Percentiles rank a stretch among this genome's conserved stretches.
These are phyloP conservation scores for Umbelopsis sp. DNA, from an alignment of 371 early-diverging fungal genomes.

Conservation along the genomic window DNA sequence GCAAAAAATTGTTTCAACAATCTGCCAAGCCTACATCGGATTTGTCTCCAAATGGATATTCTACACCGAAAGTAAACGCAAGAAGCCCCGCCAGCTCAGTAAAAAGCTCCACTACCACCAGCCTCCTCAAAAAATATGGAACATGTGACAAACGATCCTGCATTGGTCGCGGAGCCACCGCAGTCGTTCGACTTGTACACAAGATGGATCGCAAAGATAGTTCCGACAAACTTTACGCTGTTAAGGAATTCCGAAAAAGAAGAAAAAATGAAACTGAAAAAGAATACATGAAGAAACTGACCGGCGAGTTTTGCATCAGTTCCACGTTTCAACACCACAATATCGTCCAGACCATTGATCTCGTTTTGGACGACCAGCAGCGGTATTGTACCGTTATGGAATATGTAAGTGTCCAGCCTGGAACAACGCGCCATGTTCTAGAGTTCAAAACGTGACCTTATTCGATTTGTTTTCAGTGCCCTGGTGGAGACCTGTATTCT, in stretches of 20 bases:
- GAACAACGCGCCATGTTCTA: neutral
- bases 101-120: conserved; percentile 7
- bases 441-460: conserved; percentile 10
- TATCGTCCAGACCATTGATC: conserved; percentile 89
- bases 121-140: conserved; percentile 4
- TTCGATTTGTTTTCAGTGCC: conserved; percentile 47
- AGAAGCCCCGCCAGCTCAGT: conserved; percentile 16
- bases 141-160: conserved; percentile 6
- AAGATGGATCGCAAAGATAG: conserved; percentile 20
- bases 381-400: conserved; percentile 97
- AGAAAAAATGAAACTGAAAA: conserved; percentile 83
- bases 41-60: neutral
- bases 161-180: conserved; percentile 41
- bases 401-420: conserved; percentile 41
- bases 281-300: conserved; percentile 89
- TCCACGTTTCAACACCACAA: conserved; percentile 87
- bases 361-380: conserved; percentile 82
- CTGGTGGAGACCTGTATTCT: conserved; percentile 79
- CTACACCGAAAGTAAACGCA: neutral
- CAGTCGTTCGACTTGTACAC: conserved; percentile 47
- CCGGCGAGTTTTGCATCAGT: conserved; percentile 90
- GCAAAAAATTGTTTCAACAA: conserved; percentile 8
- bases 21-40: conserved; percentile 5
- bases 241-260: conserved; percentile 92
- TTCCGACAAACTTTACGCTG: conserved; percentile 75